Conservation (phyloP, 2,329 filamentous ascomycete genomes). For the Botrytis hyacinthi region DNA sequence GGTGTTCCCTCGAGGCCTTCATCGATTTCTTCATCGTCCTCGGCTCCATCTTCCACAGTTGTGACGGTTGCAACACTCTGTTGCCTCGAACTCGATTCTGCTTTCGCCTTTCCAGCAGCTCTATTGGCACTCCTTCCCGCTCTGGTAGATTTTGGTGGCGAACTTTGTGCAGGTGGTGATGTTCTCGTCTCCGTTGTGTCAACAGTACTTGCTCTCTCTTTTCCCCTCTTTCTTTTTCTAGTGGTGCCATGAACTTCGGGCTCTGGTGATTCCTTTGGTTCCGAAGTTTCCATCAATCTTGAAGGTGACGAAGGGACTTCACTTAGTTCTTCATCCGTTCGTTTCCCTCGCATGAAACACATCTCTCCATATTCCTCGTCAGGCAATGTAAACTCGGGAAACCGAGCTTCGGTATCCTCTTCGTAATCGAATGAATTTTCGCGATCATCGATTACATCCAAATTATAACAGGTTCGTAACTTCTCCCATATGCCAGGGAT, state of each 20-base stretch:
- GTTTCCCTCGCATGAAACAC: slow-evolving; percentile 35
- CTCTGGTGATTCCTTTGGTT: slow-evolving; percentile 24
- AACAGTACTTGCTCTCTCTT: slow-evolving; percentile 48
- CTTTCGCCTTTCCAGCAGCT: slow-evolving; percentile 46
- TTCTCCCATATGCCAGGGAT: slow-evolving; percentile 93
- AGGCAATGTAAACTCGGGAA: slow-evolving; percentile 65
- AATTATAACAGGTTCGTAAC: slow-evolving; percentile 77
- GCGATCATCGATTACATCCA: slow-evolving; percentile 81
- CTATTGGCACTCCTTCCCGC: slow-evolving; percentile 39
- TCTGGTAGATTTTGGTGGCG: slow-evolving; percentile 43
- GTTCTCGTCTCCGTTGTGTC: slow-evolving; percentile 50
- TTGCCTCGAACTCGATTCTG: slow-evolving; percentile 40
- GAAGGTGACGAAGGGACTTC: slow-evolving; percentile 41
- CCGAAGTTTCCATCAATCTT: slow-evolving; percentile 31
- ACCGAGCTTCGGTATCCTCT: slow-evolving; percentile 56
- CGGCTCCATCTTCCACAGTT: slow-evolving; percentile 39
- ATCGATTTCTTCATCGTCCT: slow-evolving; percentile 40
- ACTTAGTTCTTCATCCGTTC: slow-evolving; percentile 25
- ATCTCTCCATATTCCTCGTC: slow-evolving; percentile 37
- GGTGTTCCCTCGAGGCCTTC: slow-evolving; percentile 38
- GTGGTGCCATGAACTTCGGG: slow-evolving; percentile 15
- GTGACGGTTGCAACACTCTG: slow-evolving; percentile 39
- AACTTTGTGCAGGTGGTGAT: slow-evolving; percentile 41
- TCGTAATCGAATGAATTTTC: slow-evolving; percentile 55
- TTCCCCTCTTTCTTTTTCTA: slow-evolving; percentile 38